phyloP scores from a whole-genome alignment of 805 yeast species.

The Metschnikowia kofuensis region DNA sequence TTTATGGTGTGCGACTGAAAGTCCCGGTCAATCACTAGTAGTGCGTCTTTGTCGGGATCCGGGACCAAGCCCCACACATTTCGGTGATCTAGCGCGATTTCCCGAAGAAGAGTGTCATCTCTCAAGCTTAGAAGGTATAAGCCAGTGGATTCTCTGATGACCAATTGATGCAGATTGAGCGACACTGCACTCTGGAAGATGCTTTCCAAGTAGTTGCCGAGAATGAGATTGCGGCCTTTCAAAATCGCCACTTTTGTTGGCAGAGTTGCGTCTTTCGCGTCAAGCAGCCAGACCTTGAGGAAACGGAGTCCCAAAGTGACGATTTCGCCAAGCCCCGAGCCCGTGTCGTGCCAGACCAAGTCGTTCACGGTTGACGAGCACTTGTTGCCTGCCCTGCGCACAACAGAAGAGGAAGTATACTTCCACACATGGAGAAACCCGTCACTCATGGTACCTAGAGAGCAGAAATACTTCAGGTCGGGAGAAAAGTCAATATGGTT shows the following conservation, averaged over 20 bases:
- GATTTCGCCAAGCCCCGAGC: constrained; percentile 25
- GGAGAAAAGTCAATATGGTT: constrained; percentile 54
- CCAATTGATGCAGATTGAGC: constrained; percentile 34
- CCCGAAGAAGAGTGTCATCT: constrained; percentile 21
- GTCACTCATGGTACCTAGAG: constrained; percentile 67
- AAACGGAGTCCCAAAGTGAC: constrained; percentile 62
- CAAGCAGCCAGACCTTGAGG: constrained; percentile 58
- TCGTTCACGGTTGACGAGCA: constrained; percentile 60
- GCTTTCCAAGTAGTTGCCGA: constrained; percentile 49
- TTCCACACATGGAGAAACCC: constrained; percentile 67
- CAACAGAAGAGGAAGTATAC: constrained; percentile 20
- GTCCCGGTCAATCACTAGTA: constrained; percentile 5
- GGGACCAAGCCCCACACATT: constrained; percentile 14
- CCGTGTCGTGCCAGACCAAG: constrained; percentile 50
- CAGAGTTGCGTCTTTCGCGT: constrained; percentile 6
- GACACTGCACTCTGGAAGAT: constrained; percentile 44
- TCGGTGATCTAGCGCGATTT: constrained; percentile 1
- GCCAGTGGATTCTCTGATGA: constrained; percentile 32
- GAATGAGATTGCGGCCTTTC: constrained; percentile 57
- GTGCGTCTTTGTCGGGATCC: constrained; percentile 17
- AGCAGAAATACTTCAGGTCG: constrained; percentile 52
- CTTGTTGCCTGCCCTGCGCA: constrained; percentile 49
- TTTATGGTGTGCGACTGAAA: not conserved
- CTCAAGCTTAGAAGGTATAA: constrained; percentile 25
- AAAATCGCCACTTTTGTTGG: constrained; percentile 21